These are phyloP conservation scores for Sclerotinia minor DNA, from an alignment of 2,329 filamentous ascomycete genomes.

Conservation along the genomic window DNA sequence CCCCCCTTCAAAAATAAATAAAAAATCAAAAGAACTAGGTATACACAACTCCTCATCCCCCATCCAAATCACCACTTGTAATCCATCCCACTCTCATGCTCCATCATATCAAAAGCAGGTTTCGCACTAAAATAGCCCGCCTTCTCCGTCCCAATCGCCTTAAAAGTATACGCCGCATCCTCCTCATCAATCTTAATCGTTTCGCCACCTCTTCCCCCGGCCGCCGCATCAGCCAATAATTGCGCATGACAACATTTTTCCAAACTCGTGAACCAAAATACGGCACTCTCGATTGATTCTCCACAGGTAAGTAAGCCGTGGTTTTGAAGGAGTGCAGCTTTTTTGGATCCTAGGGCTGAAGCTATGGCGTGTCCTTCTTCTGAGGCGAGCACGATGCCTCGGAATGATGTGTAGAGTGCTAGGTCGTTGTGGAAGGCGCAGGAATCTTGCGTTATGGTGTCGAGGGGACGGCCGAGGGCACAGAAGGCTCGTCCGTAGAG, in stretches of 20 bases:
- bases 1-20: neutral
- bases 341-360: constrained; percentile 48
- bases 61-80: constrained; percentile 36
- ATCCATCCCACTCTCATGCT: constrained; percentile 50
- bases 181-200: constrained; percentile 68
- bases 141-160: constrained; percentile 59
- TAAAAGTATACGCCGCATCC: constrained; percentile 67
- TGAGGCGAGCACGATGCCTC: constrained; percentile 53
- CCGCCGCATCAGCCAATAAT: constrained; percentile 58
- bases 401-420: constrained; percentile 48
- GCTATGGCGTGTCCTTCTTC: constrained; percentile 55
- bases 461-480: constrained; percentile 51
- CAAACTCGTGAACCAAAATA: constrained; percentile 56
- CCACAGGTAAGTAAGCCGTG: constrained; percentile 57
- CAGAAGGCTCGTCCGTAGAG: constrained; percentile 63
- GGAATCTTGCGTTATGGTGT: constrained; percentile 53
- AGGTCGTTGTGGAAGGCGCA: constrained; percentile 52
- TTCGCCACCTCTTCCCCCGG: constrained; percentile 59
- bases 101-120: constrained; percentile 69
- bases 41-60: too few species aligned
- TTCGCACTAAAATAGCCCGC: constrained; percentile 72
- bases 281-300: constrained; percentile 50
- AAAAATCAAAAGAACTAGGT: too few species aligned
- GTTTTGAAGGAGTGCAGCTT: constrained; percentile 55
- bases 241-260: constrained; percentile 52